Evolutionary conservation across 2,329 filamentous ascomycete genomes (phyloP).

Genomic region (Claviceps maximensis): DNA sequence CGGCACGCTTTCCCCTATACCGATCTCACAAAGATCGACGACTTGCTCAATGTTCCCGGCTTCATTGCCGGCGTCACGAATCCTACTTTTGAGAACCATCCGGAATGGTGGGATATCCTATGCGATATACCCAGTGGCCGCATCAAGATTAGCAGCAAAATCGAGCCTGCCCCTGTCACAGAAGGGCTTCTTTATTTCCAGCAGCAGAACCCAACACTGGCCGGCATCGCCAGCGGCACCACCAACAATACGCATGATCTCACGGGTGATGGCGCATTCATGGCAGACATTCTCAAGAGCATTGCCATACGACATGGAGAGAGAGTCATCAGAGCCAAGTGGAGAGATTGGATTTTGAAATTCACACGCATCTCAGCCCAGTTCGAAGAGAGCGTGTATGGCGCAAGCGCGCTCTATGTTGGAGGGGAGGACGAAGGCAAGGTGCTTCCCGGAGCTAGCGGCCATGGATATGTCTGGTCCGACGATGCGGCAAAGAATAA

Average conservation of each 20-base stretch:
- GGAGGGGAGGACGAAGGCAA: slow-evolving; percentile 59
- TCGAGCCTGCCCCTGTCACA: slow-evolving; percentile 67
- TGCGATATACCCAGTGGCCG: slow-evolving; percentile 86
- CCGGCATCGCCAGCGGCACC: slow-evolving; percentile 32
- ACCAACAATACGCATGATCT: slow-evolving; percentile 43
- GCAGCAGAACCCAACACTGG: slow-evolving; percentile 53
- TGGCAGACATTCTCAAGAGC: slow-evolving; percentile 71
- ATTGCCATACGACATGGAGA: slow-evolving; percentile 81
- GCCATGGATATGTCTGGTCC: slow-evolving; percentile 91
- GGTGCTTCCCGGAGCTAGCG: slow-evolving; percentile 46
- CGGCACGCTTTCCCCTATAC: slow-evolving; percentile 96
- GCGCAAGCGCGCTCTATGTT: slow-evolving; percentile 78
- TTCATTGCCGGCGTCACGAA: slow-evolving; percentile 98
- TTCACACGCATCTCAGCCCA: slow-evolving; percentile 87
- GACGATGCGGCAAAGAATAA: slow-evolving; percentile 68
- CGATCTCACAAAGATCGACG: slow-evolving; percentile 93
- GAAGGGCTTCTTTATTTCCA: slow-evolving; percentile 84
- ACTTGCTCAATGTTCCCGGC: slow-evolving; percentile 85
- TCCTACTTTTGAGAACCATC: slow-evolving; percentile 85
- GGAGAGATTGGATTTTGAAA: slow-evolving; percentile 86
- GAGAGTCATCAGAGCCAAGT: slow-evolving; percentile 79
- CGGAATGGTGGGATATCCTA: slow-evolving; percentile 95
- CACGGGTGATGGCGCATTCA: slow-evolving; percentile 80
- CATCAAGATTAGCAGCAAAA: slow-evolving; percentile 85
- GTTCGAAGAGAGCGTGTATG: slow-evolving; percentile 93